Conservation (phyloP, 2,329 filamentous ascomycete genomes). For the Geosmithia flava region DNA sequence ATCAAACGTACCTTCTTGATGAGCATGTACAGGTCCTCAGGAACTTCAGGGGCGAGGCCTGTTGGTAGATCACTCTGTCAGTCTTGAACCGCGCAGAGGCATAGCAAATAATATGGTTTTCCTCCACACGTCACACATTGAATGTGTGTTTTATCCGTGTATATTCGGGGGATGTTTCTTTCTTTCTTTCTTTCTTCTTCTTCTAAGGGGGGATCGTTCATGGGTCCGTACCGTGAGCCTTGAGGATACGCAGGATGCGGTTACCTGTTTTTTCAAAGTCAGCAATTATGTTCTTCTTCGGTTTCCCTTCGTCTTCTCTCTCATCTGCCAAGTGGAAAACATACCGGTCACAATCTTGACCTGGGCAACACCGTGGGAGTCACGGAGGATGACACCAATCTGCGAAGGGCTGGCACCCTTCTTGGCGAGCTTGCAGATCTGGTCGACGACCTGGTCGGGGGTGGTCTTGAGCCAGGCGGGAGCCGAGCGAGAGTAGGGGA, state of each 20-base stretch:
- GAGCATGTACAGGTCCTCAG: constrained; percentile 99
- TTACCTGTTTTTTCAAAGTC: constrained; percentile 56
- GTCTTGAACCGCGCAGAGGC: constrained; percentile 84
- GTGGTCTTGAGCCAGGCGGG: constrained; percentile 98
- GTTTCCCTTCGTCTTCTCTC: neutral
- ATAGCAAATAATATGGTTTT: constrained; percentile 17
- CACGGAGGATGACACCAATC: constrained; percentile 97
- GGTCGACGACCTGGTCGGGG: constrained; percentile 94
- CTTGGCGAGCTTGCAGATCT: constrained; percentile 98
- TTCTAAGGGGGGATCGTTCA: constrained; percentile 8
- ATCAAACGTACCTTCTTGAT: constrained; percentile 86
- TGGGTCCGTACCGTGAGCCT: constrained; percentile 77
- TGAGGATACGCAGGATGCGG: constrained; percentile 99
- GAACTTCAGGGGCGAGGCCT: constrained; percentile 98
- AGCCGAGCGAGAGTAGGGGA: constrained; percentile 90
- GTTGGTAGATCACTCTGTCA: constrained; percentile 74
- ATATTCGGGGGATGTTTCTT: constrained; percentile 2
- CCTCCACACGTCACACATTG: constrained; percentile 9
- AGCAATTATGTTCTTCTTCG: constrained; percentile 13
- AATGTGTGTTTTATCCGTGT: constrained; percentile 13
- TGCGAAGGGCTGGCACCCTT: constrained; percentile 98
- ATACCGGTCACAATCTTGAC: constrained; percentile 95
- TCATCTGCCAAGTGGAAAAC: constrained; percentile 20
- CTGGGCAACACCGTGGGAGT: constrained; percentile 96
- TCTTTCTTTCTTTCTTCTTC: neutral